phyloP scores from a whole-genome alignment of 2,329 filamentous ascomycete genomes.

The Leptographium radiaticola region DNA sequence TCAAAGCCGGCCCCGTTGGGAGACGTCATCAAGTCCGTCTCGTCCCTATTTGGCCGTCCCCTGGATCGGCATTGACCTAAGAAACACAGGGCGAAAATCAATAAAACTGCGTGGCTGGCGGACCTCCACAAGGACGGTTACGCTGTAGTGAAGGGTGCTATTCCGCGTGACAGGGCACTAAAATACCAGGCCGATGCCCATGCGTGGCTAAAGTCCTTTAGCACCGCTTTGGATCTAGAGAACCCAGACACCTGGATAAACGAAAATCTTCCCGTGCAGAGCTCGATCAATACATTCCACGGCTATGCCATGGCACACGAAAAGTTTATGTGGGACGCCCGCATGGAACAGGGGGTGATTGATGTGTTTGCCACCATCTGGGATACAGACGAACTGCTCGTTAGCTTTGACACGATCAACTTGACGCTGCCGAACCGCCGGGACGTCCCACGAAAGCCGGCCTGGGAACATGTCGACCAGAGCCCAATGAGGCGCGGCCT shows the following conservation, averaged over 20 bases:
- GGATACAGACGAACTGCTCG: constrained; percentile 22
- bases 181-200: constrained; percentile 18
- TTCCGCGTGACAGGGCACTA: constrained; percentile 26
- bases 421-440: constrained; percentile 21
- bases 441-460: constrained; percentile 7
- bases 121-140: constrained; percentile 21
- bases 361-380: constrained; percentile 24
- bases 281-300: constrained; percentile 18
- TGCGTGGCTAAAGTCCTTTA: constrained; percentile 12
- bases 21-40: too few relatives aligned
- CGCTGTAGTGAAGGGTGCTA: constrained; percentile 30
- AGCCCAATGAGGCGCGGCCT: constrained; percentile 13
- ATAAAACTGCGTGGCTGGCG: background rate
- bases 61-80: too few relatives aligned
- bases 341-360: constrained; percentile 23
- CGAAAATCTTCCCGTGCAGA: constrained; percentile 23
- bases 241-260: constrained; percentile 22
- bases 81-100: too few relatives aligned
- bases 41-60: too few relatives aligned
- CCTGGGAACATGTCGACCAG: constrained; percentile 26
- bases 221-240: constrained; percentile 10
- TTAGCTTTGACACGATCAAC: constrained; percentile 25
- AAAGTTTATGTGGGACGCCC: constrained; percentile 25
- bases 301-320: constrained; percentile 22
- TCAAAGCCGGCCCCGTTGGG: too few relatives aligned